These are phyloP conservation scores for Penicillium canescens DNA, from an alignment of 495 filamentous ascomycete species.

Conservation along the genomic window DNA sequence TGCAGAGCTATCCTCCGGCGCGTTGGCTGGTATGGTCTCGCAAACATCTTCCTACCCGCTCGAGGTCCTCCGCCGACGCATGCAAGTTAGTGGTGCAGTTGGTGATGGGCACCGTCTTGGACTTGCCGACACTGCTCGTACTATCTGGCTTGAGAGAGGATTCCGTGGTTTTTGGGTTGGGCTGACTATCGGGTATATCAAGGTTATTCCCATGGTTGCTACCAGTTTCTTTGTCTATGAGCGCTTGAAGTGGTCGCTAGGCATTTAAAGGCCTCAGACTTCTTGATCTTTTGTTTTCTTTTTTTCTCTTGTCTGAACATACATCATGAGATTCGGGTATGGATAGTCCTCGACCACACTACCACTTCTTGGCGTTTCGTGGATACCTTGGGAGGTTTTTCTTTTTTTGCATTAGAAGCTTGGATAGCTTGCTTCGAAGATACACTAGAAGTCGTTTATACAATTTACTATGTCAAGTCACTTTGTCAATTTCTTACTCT, in stretches of 20 bases:
- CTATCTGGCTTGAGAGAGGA: constrained; percentile 75
- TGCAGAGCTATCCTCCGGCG: constrained; percentile 83
- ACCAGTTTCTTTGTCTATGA: constrained; percentile 80
- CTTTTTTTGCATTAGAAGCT: constrained; percentile 17
- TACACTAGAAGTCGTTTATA: constrained; percentile 13
- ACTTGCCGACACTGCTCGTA: constrained; percentile 73
- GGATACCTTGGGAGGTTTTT: constrained; percentile 12
- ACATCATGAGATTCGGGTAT: background rate
- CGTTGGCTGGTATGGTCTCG: constrained; percentile 79
- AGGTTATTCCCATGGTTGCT: constrained; percentile 89
- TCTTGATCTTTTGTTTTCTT: background rate
- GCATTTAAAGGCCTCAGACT: constrained; percentile 52
- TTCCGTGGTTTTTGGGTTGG: constrained; percentile 88
- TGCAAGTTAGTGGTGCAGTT: constrained; percentile 95
- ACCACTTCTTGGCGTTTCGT: constrained; percentile 21
- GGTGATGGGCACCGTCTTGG: constrained; percentile 79
- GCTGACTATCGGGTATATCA: constrained; percentile 90
- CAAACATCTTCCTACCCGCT: constrained; percentile 93
- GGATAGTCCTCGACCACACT: background rate
- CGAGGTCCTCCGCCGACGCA: constrained; percentile 86
- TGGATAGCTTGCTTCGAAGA: constrained; percentile 9
- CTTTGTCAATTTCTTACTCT: background rate
- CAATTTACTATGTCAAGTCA: background rate
- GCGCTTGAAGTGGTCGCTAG: constrained; percentile 70
- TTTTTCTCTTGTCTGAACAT: constrained; percentile 2